These are phyloP conservation scores for Mycena filopes DNA, from an alignment of 768 basidiomycete species.

Conservation along the genomic window DNA sequence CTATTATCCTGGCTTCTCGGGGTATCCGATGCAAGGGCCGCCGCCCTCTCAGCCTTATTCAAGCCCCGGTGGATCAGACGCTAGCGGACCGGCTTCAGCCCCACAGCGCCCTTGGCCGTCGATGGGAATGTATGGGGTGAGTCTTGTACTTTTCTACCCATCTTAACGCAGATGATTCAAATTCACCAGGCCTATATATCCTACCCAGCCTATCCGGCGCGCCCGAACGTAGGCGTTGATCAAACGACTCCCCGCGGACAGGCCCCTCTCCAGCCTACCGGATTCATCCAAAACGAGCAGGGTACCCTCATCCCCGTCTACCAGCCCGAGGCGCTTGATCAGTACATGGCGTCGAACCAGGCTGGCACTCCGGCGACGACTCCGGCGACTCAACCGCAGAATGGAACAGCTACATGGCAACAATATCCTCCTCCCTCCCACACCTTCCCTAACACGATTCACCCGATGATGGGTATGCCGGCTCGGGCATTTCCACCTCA, in stretches of 20 bases:
- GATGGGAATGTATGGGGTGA: slow-evolving; percentile 59
- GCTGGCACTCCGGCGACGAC: slow-evolving; percentile 35
- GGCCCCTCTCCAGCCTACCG: slow-evolving; percentile 70
- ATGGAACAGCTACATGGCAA: slow-evolving; percentile 43
- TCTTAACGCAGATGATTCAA: not conserved
- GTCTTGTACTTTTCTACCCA: slow-evolving; percentile 34
- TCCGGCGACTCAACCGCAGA: slow-evolving; percentile 40
- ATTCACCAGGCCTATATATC: slow-evolving; percentile 57
- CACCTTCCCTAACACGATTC: slow-evolving; percentile 41
- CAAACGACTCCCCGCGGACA: slow-evolving; percentile 47
- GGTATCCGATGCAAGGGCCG: slow-evolving; percentile 51
- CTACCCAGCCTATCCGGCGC: slow-evolving; percentile 55
- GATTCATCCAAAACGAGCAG: slow-evolving; percentile 79
- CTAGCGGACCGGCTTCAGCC: slow-evolving; percentile 44
- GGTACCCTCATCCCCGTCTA: slow-evolving; percentile 80
- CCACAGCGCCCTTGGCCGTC: slow-evolving; percentile 50
- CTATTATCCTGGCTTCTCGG: slow-evolving; percentile 57
- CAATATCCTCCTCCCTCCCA: slow-evolving; percentile 42
- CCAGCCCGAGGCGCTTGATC: slow-evolving; percentile 73
- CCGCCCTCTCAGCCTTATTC: slow-evolving; percentile 42
- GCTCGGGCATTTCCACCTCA: slow-evolving; percentile 34
- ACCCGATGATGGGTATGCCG: slow-evolving; percentile 33
- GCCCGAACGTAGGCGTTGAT: slow-evolving; percentile 45
- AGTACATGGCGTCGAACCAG: slow-evolving; percentile 67
- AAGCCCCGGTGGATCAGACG: slow-evolving; percentile 51